Percentiles rank a stretch among this genome's conserved stretches.
Evolutionary conservation across 257 asterid genomes (phyloP).

Genomic region (Cinchona pubescens): DNA sequence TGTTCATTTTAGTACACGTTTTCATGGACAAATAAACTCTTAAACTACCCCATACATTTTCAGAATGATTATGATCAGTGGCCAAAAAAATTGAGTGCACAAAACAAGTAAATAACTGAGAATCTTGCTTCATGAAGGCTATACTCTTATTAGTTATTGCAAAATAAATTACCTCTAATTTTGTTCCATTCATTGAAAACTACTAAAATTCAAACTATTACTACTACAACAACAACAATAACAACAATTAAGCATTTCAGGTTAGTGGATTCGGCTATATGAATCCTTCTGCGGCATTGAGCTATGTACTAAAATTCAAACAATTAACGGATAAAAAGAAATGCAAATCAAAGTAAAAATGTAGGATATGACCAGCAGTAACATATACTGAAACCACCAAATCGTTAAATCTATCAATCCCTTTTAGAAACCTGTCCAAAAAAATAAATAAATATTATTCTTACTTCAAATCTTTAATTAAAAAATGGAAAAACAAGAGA

Average conservation of each 20-base stretch:
- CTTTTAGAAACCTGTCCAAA: conserved; percentile 87
- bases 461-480: too few relatives aligned
- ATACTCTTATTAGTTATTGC: background rate
- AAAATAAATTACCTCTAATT: background rate
- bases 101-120: background rate
- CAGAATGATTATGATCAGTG: too few relatives aligned
- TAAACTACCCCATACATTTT: too few relatives aligned
- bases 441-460: too few relatives aligned
- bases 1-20: too few relatives aligned
- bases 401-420: conserved; percentile 83
- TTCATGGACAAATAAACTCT: background rate
- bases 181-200: background rate
- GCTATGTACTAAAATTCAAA: too few relatives aligned
- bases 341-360: too few relatives aligned
- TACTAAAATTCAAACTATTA: background rate
- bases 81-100: background rate
- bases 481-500: background rate
- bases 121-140: background rate
- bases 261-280: too few relatives aligned
- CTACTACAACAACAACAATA: background rate
- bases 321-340: too few relatives aligned
- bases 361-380: conserved; percentile 99
- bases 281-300: too few relatives aligned
- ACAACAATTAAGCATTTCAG: too few relatives aligned
- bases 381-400: conserved; percentile 92